These are phyloP conservation scores for Camelina sativa DNA, from an alignment of 345 rosid species.

Conservation along the genomic window DNA sequence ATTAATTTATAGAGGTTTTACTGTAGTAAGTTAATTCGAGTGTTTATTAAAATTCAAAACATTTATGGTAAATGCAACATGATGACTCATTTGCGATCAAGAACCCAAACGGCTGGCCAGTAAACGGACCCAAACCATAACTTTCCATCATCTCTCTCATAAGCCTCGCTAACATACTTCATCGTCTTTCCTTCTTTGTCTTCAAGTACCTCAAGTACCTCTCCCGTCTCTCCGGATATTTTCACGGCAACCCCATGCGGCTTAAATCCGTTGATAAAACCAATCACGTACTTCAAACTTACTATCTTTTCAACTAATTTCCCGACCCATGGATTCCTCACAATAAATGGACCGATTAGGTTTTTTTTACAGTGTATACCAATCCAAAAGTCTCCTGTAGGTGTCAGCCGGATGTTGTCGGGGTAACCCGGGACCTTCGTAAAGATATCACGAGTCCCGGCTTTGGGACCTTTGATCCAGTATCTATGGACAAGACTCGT, in stretches of 20 bases:
- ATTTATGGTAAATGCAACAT: not conserved
- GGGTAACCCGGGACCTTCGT: constrained; percentile 27
- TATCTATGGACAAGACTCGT: constrained; percentile 46
- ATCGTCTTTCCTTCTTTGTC: constrained; percentile 50
- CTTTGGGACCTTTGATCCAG: constrained; percentile 52
- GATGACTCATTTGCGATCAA: constrained; percentile 19
- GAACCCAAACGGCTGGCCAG: constrained; percentile 28
- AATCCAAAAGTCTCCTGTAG: constrained; percentile 29
- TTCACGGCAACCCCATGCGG: constrained; percentile 46
- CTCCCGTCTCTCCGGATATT: constrained; percentile 52
- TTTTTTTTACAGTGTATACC: constrained; percentile 9
- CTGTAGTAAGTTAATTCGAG: too few relatives aligned
- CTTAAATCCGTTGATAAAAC: not conserved
- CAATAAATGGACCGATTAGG: constrained; percentile 27
- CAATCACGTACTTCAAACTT: not conserved
- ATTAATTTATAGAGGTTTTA: too few relatives aligned
- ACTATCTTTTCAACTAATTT: constrained; percentile 32
- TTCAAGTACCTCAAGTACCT: constrained; percentile 44
- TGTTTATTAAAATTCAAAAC: not conserved
- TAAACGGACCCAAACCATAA: constrained; percentile 64
- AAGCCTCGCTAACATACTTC: constrained; percentile 60
- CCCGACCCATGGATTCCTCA: constrained; percentile 45
- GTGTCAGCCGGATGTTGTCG: constrained; percentile 32
- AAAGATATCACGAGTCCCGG: constrained; percentile 35
- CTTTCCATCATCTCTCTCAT: constrained; percentile 53